Evolutionary conservation across 2,329 filamentous ascomycete species (phyloP).

Genomic region (Diaporthe sp.): DNA sequence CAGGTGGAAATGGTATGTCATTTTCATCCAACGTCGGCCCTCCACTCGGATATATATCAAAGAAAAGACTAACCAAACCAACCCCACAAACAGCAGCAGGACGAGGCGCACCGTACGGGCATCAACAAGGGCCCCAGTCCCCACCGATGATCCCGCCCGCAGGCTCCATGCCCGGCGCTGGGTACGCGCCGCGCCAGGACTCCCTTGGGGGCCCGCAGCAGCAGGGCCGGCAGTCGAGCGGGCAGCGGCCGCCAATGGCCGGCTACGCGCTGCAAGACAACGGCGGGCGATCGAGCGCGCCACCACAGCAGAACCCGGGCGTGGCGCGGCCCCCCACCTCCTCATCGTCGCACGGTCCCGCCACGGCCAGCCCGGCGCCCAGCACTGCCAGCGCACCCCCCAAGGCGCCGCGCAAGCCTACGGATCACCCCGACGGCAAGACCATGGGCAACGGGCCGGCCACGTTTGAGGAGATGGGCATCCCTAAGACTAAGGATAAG

Average conservation of each 20-base stretch:
- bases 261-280: conserved; percentile 25
- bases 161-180: conserved; percentile 36
- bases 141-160: conserved; percentile 39
- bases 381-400: conserved; percentile 28
- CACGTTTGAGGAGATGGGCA: conserved; percentile 98
- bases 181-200: conserved; percentile 36
- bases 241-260: conserved; percentile 26
- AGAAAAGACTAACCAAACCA: conserved; percentile 52
- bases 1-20: conserved; percentile 35
- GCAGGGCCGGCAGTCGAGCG: conserved; percentile 27
- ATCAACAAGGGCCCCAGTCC: conserved; percentile 23
- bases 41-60: conserved; percentile 46
- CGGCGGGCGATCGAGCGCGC: conserved; percentile 49
- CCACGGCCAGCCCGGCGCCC: conserved; percentile 29
- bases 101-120: conserved; percentile 36
- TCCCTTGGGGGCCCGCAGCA: background rate
- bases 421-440: conserved; percentile 49
- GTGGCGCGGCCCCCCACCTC: conserved; percentile 35
- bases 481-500: conserved; percentile 85
- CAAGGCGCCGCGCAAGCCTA: conserved; percentile 39
- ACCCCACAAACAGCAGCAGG: conserved; percentile 42
- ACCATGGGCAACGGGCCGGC: conserved; percentile 81
- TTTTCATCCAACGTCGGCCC: conserved; percentile 31
- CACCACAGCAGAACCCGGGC: conserved; percentile 42
- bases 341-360: conserved; percentile 20